Evolutionary conservation across 208 protist species (phyloP), one percentile per base, ranked within the genome.

Genomic region (Acanthamoeba triangularis): DNA sequence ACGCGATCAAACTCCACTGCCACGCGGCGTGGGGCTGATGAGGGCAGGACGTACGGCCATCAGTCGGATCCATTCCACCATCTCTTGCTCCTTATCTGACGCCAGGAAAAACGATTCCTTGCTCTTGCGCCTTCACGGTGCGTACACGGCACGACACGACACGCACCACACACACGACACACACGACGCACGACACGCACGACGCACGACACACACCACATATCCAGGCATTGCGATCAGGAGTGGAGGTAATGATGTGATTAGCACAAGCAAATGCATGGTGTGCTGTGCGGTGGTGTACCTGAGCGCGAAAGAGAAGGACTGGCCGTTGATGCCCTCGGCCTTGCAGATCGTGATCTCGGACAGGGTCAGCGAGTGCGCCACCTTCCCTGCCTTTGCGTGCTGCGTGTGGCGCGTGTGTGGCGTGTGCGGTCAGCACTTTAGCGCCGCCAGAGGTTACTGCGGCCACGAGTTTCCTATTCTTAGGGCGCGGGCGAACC

Each of bases 51-150:
- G 80, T 88, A 88, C 80, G n/a, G 80, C 80, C 80, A 88, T 88
- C 80, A 88, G 20, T 56, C 80, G 80, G 80, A 88, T 88, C 80
- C 80, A 88, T 13, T 88, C 80, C 30, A 88, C 80, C 49, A 88
- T 88, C 80, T 88, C 80, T 23, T 88, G 80, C 49, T 88, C 80
- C n/a, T 63, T 88, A 4, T 88, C 80, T 16, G 80, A 88, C 4
- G 80, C 80, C 52, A 88, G 35, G 23, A 88, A 88, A 49, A 88
- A 88, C 16, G 80, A 63, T 49, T 88, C 80, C 80, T 88, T 88
- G 80, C 80, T 88, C 80, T 88, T 88, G 13, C 80, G 80, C 28
- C 80, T 85, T 41, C 18, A 23, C 0, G 16, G 20, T 5, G 13
- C 52, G 52, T 23, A 20, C 52, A 1, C 7, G 7, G 33, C 20